Evolutionary conservation across 208 protist genomes (phyloP), one percentile per base, ranked within the genome.

Genomic region (Histomonas meleagridis): DNA sequence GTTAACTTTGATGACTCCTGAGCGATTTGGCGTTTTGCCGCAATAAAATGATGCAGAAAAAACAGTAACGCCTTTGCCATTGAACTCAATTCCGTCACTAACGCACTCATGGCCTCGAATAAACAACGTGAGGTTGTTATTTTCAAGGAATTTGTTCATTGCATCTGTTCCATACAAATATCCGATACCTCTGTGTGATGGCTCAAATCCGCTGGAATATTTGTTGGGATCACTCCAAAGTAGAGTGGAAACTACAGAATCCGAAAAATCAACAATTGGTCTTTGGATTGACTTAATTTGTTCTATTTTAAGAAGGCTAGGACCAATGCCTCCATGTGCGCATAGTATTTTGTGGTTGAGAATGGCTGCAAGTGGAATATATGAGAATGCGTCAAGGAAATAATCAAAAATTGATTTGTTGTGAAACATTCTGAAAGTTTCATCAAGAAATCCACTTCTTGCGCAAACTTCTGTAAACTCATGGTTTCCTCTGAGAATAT

Each of bases 41-140:
- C 65, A 76, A 76, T 79, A 79, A 51, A 49, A 49, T 48, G 70
- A 79, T 18, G 70, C 70, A 21, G 70, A 79, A 51, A 79, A 79
- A 14, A 79, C 70, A n/a, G 70, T 79, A n/a, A 79, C n/a, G n/a
- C 32, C 46, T 35, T 14, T 51, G 35, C 70, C 70, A 51, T 51
- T 28, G n/a, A 81, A 81, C 1, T n/a, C 1, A 51, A 51, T 51
- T 46, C 70, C 70, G 7, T 81, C 35, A n/a, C 51, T 9, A 23
- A 51, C 35, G 51, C 35, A 46, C 51, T 81, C 70, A 28, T 81
- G 70, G 2, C 70, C 70, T 81, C 70, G 48, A 51, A 81, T 81
- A 23, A 81, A 23, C 51, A 10, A 51, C 9, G 70, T 81, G 1
- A 81, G 7, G 23, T n/a, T 23, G n/a, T 81, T 81, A 14, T 18